A percentile compares a stretch with the other conserved stretches of the same genome.
These are phyloP conservation scores for Inga laurina DNA, from an alignment of 306 rosid species.

Conservation along the genomic window DNA sequence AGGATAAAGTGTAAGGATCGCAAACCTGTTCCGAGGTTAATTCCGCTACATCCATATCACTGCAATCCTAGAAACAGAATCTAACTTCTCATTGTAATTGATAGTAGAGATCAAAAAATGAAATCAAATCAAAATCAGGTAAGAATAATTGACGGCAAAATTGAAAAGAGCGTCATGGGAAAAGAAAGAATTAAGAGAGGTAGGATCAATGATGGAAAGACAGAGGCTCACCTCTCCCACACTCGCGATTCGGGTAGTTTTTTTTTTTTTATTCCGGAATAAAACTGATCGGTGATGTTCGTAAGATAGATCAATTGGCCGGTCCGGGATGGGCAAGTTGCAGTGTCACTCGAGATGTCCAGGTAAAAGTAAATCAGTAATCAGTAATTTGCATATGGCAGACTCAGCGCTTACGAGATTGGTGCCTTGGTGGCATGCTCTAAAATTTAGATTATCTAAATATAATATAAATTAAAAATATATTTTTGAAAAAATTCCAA, in stretches of 20 bases:
- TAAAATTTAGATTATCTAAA: neutral
- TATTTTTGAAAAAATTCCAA: too few relatives aligned
- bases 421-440: neutral
- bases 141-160: neutral
- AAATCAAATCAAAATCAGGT: constrained; percentile 21
- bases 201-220: neutral
- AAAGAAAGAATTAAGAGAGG: neutral
- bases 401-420: neutral
- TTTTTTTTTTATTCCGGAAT: neutral
- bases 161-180: neutral
- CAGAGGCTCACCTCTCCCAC: constrained; percentile 11
- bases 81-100: constrained; percentile 20
- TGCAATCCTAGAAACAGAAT: constrained; percentile 32
- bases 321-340: neutral
- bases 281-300: neutral
- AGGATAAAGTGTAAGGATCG: constrained; percentile 23
- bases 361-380: neutral
- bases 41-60: constrained; percentile 74
- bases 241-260: constrained; percentile 20
- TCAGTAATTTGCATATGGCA: neutral
- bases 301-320: constrained; percentile 18
- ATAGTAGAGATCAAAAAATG: neutral
- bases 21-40: constrained; percentile 83
- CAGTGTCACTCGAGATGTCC: neutral
- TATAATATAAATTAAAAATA: too few relatives aligned